phyloP scores from a whole-genome alignment of 495 filamentous ascomycete species.

The Neurospora intermedia region DNA sequence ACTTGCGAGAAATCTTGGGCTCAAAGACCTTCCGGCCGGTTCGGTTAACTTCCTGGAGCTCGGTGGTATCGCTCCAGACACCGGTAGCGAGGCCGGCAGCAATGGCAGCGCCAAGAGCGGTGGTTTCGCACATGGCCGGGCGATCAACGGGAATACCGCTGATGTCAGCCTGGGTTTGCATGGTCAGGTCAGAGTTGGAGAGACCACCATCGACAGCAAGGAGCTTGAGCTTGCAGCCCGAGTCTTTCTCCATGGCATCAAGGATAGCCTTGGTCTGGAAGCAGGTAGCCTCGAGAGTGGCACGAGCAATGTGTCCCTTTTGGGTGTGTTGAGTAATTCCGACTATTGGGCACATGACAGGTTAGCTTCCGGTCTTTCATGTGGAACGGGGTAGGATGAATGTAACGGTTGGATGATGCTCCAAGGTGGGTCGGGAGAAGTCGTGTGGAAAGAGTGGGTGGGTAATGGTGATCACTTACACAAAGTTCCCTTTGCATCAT shows the following conservation, averaged over 20 bases:
- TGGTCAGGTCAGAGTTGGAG: constrained; percentile 86
- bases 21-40: constrained; percentile 64
- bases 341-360: constrained; percentile 29
- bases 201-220: constrained; percentile 91
- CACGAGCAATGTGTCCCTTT: constrained; percentile 83
- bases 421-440: neutral
- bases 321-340: constrained; percentile 89
- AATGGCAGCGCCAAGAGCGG: constrained; percentile 86
- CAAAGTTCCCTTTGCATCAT: constrained; percentile 85
- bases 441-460: neutral
- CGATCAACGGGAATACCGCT: constrained; percentile 81
- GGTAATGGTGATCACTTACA: constrained; percentile 41
- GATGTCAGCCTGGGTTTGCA: constrained; percentile 94
- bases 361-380: constrained; percentile 3
- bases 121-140: constrained; percentile 88
- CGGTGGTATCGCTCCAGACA: constrained; percentile 70
- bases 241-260: constrained; percentile 90
- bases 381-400: neutral
- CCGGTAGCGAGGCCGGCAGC: constrained; percentile 81
- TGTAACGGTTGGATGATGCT: constrained; percentile 1
- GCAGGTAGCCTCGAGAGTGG: constrained; percentile 89
- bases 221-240: constrained; percentile 59
- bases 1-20: constrained; percentile 49
- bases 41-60: constrained; percentile 69
- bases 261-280: constrained; percentile 93